phyloP scores from a whole-genome alignment of 805 yeast genomes.

The Wickerhamiella sergipiensis region DNA sequence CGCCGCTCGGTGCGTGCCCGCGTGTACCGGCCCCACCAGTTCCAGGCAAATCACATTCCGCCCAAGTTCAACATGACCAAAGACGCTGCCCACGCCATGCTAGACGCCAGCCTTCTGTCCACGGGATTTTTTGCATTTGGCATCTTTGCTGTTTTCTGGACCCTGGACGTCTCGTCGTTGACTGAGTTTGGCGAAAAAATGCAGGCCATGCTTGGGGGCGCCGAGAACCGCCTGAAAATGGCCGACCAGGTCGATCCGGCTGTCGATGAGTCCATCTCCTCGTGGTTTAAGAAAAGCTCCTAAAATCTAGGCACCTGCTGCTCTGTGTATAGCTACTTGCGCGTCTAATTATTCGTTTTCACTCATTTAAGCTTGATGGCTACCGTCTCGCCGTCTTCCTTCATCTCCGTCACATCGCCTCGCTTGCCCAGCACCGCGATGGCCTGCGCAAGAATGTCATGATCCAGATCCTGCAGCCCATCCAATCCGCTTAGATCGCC shows the following conservation, averaged over 20 bases:
- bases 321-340: no score
- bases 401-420: conserved; percentile 61
- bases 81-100: conserved; percentile 77
- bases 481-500: conserved; percentile 59
- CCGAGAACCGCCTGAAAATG: not conserved
- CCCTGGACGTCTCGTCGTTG: conserved; percentile 39
- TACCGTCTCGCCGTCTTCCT: conserved; percentile 47
- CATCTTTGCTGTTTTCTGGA: conserved; percentile 67
- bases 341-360: no score
- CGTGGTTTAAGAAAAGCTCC: not conserved
- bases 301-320: no score
- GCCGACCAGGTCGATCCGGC: not conserved
- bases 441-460: conserved; percentile 37
- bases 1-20: conserved; percentile 60
- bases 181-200: not conserved
- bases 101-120: conserved; percentile 66
- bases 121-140: conserved; percentile 59
- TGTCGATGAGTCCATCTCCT: not conserved
- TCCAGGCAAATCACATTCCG: conserved; percentile 75
- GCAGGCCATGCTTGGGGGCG: not conserved
- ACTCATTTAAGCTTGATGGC: conserved; percentile 48
- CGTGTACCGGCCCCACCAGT: conserved; percentile 59
- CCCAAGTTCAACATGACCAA: conserved; percentile 69
- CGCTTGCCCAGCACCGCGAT: conserved; percentile 46
- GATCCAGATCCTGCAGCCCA: conserved; percentile 49